A percentile compares a stretch with the other conserved stretches of the same genome.
phyloP scores from a whole-genome alignment of 2,329 filamentous ascomycete genomes.

The Neofusicoccum parvum region DNA sequence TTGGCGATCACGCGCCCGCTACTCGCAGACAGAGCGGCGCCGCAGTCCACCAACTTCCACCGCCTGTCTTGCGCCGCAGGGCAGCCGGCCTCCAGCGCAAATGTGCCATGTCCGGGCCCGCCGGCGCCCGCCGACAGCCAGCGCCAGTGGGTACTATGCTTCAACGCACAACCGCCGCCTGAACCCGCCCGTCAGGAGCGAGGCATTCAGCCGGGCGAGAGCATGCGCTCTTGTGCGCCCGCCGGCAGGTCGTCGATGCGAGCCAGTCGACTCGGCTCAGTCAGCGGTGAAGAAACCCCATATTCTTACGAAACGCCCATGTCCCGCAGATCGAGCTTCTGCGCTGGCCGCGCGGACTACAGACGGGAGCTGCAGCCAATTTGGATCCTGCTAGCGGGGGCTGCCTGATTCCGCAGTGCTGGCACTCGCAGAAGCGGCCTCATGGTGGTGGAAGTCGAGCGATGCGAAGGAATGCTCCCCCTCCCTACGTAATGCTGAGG shows the following conservation, averaged over 20 bases:
- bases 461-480: neutral
- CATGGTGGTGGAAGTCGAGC: neutral
- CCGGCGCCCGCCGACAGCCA: conserved; percentile 2
- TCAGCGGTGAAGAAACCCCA: conserved; percentile 9
- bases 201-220: neutral
- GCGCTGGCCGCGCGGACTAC: conserved; percentile 1
- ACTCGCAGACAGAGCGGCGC: neutral
- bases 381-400: neutral
- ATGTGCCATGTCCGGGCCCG: neutral
- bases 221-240: neutral
- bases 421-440: neutral
- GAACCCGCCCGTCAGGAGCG: neutral
- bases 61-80: conserved; percentile 10
- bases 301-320: neutral
- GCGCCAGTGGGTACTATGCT: neutral
- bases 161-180: neutral
- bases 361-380: neutral
- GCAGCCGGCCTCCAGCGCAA: neutral
- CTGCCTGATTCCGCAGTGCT: neutral
- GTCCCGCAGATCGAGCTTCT: conserved; percentile 13
- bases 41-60: conserved; percentile 12
- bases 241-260: neutral
- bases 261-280: neutral
- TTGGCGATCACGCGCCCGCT: conserved; percentile 1
- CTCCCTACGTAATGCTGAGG: neutral